phyloP scores from a whole-genome alignment of 139 green algal genomes.

The Axilococcus clingmanii region DNA sequence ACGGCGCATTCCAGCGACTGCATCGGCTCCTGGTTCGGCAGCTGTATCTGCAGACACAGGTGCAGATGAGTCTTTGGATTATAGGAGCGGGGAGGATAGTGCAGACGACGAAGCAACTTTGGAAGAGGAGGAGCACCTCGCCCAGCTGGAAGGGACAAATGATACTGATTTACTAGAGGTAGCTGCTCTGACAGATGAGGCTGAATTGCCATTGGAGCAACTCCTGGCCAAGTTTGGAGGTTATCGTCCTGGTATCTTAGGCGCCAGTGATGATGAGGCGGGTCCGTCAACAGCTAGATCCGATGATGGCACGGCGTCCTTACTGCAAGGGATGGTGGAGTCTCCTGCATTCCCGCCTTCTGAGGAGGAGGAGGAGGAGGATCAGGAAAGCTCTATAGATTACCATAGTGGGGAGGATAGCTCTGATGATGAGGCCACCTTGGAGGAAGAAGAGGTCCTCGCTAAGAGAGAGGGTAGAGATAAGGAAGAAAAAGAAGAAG shows the following conservation, averaged over 20 bases:
- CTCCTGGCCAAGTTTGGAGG: slow-evolving; percentile 43
- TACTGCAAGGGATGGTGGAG: not conserved
- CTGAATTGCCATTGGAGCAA: slow-evolving; percentile 77
- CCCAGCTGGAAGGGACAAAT: slow-evolving; percentile 28
- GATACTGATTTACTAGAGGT: slow-evolving; percentile 38
- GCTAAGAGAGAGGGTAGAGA: slow-evolving; percentile 26
- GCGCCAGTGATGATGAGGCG: not conserved
- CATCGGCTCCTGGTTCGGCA: slow-evolving; percentile 11
- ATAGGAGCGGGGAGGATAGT: slow-evolving; percentile 14
- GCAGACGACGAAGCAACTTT: slow-evolving; percentile 53
- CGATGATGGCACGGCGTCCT: not conserved
- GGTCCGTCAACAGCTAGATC: not conserved
- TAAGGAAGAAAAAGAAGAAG: slow-evolving; percentile 38
- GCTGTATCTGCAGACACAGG: too few species aligned
- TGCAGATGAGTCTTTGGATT: slow-evolving; percentile 13
- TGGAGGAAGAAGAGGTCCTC: slow-evolving; percentile 64
- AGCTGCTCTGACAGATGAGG: slow-evolving; percentile 60
- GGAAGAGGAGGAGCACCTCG: slow-evolving; percentile 52
- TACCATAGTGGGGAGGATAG: slow-evolving; percentile 18
- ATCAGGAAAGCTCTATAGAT: too few species aligned
- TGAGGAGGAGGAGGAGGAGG: slow-evolving; percentile 22
- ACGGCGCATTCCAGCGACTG: too few species aligned
- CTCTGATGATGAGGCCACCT: slow-evolving; percentile 63
- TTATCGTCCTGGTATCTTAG: slow-evolving; percentile 5
- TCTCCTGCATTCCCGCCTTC: slow-evolving; percentile 1